Evolutionary conservation across 176 grass and related monocot genomes (phyloP).

Genomic region (Paspalum notatum): DNA sequence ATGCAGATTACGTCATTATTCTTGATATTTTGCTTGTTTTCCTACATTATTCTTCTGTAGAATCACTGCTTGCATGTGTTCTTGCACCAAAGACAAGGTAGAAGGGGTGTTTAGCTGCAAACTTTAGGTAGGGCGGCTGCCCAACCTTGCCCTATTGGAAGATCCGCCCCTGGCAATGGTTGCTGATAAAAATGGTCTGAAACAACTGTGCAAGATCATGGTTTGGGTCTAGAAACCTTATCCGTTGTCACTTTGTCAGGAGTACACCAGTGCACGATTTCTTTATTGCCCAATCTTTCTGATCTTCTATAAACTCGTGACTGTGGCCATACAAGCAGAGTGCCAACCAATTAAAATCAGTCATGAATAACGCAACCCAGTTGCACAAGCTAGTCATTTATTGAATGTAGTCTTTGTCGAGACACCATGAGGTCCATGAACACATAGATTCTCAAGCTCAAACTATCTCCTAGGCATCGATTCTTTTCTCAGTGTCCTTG

Average conservation of each 20-base stretch:
- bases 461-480: conserved; percentile 54
- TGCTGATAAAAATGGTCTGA: neutral
- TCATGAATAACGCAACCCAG: conserved; percentile 39
- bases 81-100: too few relatives aligned
- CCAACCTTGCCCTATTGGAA: too few relatives aligned
- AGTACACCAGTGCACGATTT: neutral
- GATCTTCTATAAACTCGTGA: conserved; percentile 36
- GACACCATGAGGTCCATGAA: conserved; percentile 46
- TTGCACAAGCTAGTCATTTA: conserved; percentile 48
- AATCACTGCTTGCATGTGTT: too few relatives aligned
- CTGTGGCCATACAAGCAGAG: conserved; percentile 32
- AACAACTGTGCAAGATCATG: neutral
- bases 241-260: conserved; percentile 28
- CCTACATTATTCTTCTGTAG: too few relatives aligned
- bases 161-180: too few relatives aligned
- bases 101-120: too few relatives aligned
- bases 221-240: conserved; percentile 37
- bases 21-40: too few relatives aligned
- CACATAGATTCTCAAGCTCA: conserved; percentile 48
- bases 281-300: conserved; percentile 29
- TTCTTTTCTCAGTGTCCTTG: conserved; percentile 56
- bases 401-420: conserved; percentile 33
- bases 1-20: too few relatives aligned
- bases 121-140: too few relatives aligned
- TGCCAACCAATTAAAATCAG: conserved; percentile 39